Percentiles rank a stretch among this genome's conserved stretches.
These are phyloP conservation scores for Phytophthora citrophthora DNA, from an alignment of 352 stramenopile genomes.

Conservation along the genomic window DNA sequence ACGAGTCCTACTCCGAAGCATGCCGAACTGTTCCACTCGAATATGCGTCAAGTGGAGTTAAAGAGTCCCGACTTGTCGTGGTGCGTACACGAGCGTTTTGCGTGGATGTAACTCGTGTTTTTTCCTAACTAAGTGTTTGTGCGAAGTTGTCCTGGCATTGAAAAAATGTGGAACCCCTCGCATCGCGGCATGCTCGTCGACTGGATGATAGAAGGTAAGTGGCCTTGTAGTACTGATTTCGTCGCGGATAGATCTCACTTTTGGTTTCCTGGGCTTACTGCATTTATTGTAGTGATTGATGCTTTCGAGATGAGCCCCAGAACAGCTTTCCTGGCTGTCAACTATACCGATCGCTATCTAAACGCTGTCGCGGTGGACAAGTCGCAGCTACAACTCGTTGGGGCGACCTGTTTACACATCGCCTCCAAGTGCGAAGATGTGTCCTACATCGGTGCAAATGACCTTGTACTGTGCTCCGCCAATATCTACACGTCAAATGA, in stretches of 20 bases:
- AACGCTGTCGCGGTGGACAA: constrained; percentile 90
- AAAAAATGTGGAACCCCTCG: constrained; percentile 79
- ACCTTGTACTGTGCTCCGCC: constrained; percentile 91
- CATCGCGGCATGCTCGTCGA: constrained; percentile 93
- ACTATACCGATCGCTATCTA: constrained; percentile 90
- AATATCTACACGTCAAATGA: constrained; percentile 91
- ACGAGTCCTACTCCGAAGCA: constrained; percentile 65
- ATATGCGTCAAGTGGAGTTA: constrained; percentile 76
- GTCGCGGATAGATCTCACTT: neutral
- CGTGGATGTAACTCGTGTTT: too few species aligned
- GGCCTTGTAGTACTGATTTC: neutral
- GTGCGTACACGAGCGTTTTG: constrained; percentile 24
- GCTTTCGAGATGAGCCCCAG: constrained; percentile 92
- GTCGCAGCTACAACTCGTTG: constrained; percentile 88
- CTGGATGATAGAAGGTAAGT: constrained; percentile 90
- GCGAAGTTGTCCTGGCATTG: constrained; percentile 41
- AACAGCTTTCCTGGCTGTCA: constrained; percentile 89
- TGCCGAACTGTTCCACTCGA: constrained; percentile 79
- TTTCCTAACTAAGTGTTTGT: neutral
- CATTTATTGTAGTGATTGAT: neutral
- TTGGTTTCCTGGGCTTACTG: neutral
- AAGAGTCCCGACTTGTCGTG: constrained; percentile 87
- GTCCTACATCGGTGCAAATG: constrained; percentile 92
- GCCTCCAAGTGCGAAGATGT: constrained; percentile 93
- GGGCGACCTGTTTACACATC: constrained; percentile 90